phyloP scores from a whole-genome alignment of 352 stramenopile species.

The Phytophthora hybrid region DNA sequence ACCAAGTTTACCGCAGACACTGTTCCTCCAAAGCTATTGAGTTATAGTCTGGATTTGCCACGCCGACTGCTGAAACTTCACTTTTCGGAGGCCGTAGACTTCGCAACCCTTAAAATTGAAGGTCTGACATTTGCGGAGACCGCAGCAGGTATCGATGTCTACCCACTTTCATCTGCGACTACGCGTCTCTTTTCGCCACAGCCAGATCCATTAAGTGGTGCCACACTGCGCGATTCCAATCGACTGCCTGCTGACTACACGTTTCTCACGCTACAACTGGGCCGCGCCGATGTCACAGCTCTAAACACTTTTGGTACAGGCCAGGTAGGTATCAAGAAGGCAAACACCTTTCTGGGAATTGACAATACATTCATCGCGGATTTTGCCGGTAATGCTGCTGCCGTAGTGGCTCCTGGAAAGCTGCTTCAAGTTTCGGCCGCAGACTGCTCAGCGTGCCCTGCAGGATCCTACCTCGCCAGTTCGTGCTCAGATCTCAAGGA shows the following conservation, averaged over 20 bases:
- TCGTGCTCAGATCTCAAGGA: constrained; percentile 73
- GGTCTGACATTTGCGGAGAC: constrained; percentile 58
- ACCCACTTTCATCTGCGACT: constrained; percentile 46
- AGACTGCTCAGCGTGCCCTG: constrained; percentile 65
- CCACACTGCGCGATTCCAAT: constrained; percentile 51
- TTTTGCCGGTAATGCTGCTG: constrained; percentile 56
- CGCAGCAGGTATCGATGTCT: constrained; percentile 37
- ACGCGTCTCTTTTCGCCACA: constrained; percentile 57
- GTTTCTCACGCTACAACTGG: constrained; percentile 67
- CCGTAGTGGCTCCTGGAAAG: constrained; percentile 22
- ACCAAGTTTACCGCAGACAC: constrained; percentile 56
- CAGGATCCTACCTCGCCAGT: constrained; percentile 48
- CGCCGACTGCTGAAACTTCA: constrained; percentile 65
- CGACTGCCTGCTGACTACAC: constrained; percentile 66
- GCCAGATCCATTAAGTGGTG: constrained; percentile 58
- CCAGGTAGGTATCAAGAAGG: constrained; percentile 52
- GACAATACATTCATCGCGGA: constrained; percentile 50
- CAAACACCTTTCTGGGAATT: constrained; percentile 64
- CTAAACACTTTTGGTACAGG: constrained; percentile 53
- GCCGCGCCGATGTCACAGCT: constrained; percentile 44
- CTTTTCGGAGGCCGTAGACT: constrained; percentile 77
- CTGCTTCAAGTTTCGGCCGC: constrained; percentile 50
- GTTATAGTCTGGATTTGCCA: constrained; percentile 68
- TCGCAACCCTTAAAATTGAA: constrained; percentile 40
- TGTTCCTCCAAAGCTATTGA: constrained; percentile 50